Percentiles rank a stretch among this genome's conserved stretches.
phyloP scores from a whole-genome alignment of 495 filamentous ascomycete species.

The Penicillium subrubescens region DNA sequence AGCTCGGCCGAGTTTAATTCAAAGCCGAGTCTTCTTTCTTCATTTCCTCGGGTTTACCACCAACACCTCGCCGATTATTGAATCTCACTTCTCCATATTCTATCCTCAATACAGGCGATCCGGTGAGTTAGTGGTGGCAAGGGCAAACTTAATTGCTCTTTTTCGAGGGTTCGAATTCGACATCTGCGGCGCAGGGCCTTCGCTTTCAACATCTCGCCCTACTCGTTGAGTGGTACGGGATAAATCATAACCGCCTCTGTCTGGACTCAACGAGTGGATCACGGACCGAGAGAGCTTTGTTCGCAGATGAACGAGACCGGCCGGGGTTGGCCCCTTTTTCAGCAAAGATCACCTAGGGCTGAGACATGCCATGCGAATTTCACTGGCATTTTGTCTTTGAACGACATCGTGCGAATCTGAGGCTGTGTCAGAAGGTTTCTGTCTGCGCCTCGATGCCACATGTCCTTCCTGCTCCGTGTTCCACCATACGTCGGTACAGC shows the following conservation, averaged over 20 bases:
- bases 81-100: neutral
- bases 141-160: neutral
- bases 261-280: slow-evolving; percentile 14
- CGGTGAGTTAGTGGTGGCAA: neutral
- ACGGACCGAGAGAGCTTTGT: slow-evolving; percentile 23
- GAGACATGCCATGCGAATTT: slow-evolving; percentile 2
- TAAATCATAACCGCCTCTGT: slow-evolving; percentile 18
- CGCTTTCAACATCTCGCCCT: neutral
- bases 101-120: neutral
- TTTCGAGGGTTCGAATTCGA: neutral
- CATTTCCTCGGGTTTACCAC: neutral
- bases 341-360: slow-evolving; percentile 26
- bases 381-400: neutral
- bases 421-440: slow-evolving; percentile 16
- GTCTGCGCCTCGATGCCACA: slow-evolving; percentile 21
- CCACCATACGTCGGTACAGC: neutral
- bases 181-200: neutral
- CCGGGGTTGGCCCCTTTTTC: slow-evolving; percentile 11
- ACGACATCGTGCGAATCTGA: slow-evolving; percentile 10
- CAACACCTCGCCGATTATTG: neutral
- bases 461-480: neutral
- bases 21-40: neutral
- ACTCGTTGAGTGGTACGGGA: neutral
- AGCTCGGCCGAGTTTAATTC: neutral
- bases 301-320: neutral